A percentile compares a stretch with the other conserved stretches of the same genome.
Conservation (phyloP, 306 rosid genomes). For the Prunus fruticosa region DNA sequence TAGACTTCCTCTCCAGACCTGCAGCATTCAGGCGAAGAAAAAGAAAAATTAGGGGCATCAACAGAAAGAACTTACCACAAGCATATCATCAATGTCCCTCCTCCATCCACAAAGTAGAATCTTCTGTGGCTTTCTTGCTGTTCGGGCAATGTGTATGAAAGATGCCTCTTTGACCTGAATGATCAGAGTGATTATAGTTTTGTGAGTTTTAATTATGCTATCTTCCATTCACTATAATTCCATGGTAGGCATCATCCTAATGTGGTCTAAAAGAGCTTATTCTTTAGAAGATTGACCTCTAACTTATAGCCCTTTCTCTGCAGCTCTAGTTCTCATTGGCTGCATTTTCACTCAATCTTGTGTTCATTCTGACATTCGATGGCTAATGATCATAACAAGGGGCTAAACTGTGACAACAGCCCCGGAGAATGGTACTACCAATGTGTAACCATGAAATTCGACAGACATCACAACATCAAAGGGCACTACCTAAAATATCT, state of each 20-base stretch:
- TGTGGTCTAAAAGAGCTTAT: slow-evolving; percentile 15
- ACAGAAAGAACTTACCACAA: slow-evolving; percentile 39
- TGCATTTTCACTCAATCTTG: neutral
- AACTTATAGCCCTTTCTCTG: neutral
- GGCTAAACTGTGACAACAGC: neutral
- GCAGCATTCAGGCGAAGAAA: slow-evolving; percentile 46
- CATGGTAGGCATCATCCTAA: slow-evolving; percentile 31
- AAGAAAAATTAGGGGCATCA: slow-evolving; percentile 39
- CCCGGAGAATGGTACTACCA: neutral
- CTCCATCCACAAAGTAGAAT: slow-evolving; percentile 55
- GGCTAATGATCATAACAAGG: neutral
- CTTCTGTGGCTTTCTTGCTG: slow-evolving; percentile 46
- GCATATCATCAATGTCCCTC: slow-evolving; percentile 58
- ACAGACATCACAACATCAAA: neutral
- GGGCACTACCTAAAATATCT: neutral
- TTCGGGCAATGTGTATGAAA: slow-evolving; percentile 43
- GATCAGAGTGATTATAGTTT: slow-evolving; percentile 41
- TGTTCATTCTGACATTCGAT: neutral
- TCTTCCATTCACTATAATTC: slow-evolving; percentile 28
- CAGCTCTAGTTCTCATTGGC: neutral
- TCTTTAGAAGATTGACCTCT: slow-evolving; percentile 13
- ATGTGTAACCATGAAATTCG: neutral
- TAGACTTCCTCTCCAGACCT: slow-evolving; percentile 91
- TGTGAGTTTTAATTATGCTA: slow-evolving; percentile 36
- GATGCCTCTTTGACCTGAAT: slow-evolving; percentile 51